A percentile compares a stretch with the other conserved stretches of the same genome.
phyloP scores from a whole-genome alignment of 2,329 filamentous ascomycete genomes.

The Fusarium heterosporum region DNA sequence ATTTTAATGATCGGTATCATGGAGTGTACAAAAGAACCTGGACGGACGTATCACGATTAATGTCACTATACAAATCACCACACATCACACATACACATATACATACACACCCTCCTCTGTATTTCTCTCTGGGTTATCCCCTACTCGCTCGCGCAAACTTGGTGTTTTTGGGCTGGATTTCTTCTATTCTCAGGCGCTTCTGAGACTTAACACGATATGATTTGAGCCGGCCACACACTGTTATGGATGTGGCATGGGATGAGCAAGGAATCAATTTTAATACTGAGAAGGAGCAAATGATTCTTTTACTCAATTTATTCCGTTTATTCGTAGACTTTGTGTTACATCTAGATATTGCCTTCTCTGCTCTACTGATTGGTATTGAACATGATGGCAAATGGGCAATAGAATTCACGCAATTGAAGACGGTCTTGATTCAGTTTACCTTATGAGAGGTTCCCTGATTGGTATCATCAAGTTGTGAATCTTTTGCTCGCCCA shows the following conservation, averaged over 20 bases:
- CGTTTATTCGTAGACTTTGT: conserved; percentile 39
- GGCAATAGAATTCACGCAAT: conserved; percentile 24
- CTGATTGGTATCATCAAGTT: not conserved
- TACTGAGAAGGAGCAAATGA: not conserved
- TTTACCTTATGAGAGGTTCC: not conserved
- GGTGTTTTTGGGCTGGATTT: conserved; percentile 25
- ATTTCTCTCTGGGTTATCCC: conserved; percentile 35
- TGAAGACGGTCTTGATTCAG: conserved; percentile 6
- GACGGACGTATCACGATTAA: conserved; percentile 33
- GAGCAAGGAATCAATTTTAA: conserved; percentile 6
- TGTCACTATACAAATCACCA: conserved; percentile 29
- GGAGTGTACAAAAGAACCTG: conserved; percentile 6
- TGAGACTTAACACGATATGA: conserved; percentile 23
- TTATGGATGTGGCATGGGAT: not conserved
- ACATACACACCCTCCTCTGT: conserved; percentile 10
- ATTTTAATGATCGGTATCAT: conserved; percentile 14
- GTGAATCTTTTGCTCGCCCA: not conserved
- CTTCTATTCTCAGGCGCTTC: conserved; percentile 32
- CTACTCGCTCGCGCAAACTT: conserved; percentile 39
- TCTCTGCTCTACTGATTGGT: conserved; percentile 23
- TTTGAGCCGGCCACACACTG: conserved; percentile 6
- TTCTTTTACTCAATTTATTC: not conserved
- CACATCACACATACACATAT: not conserved
- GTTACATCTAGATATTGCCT: conserved; percentile 17
- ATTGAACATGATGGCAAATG: conserved; percentile 22